Evolutionary conservation across 2,329 filamentous ascomycete genomes (phyloP), one percentile per base, ranked within the genome.

Genomic region (Malbranchea cinnamomea): DNA sequence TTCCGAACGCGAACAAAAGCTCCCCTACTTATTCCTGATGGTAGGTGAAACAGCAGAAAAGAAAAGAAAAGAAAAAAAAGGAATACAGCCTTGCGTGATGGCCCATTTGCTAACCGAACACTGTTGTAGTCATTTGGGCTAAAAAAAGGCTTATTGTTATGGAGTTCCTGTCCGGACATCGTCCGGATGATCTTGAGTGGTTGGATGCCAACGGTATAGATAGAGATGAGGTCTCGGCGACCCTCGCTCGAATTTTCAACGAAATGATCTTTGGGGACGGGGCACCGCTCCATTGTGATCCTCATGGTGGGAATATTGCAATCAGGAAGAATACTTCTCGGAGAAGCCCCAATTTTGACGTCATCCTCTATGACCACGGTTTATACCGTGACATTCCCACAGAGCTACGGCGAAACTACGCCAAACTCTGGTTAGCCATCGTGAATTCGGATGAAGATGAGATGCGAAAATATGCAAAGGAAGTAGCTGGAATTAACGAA

Each of bases 241-340:
- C 84, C 0, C 64, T 98, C 3, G 78, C 89, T 0, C 74, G 77
- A 35, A 83, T 98, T 35, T 98, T 98, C 67, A 98, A 98, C 62
- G 85, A 95, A 52, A 98, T 98, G 89, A 94, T 98, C 42, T 98
- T 98, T 42, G 85, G 87, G 28, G 71, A 76, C 30, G 69, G 77
- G 35, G 87, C 87, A 0, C 84, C 89, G 0, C 61, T 98, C 22
- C 89, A 98, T 59, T 98, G 89, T 57, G 89, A 98, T 49, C 89
- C 89, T 0, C 89, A 98, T 48, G 89, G 85, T 27, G 89, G 89
- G 26, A 98, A 98, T 48, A 78, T 98, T 32, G 85, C 89, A 13
- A 83, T 98, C 37, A 75, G 85, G 23, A 74, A 81, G 51, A 89
- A 87, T 47, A 52, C 65, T 4, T 57, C 53, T 10, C 64, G 69